Percentiles rank a stretch among this genome's conserved stretches.
Evolutionary conservation across 768 basidiomycete genomes (phyloP).

Genomic region (Erythrobasidium yunnanense): DNA sequence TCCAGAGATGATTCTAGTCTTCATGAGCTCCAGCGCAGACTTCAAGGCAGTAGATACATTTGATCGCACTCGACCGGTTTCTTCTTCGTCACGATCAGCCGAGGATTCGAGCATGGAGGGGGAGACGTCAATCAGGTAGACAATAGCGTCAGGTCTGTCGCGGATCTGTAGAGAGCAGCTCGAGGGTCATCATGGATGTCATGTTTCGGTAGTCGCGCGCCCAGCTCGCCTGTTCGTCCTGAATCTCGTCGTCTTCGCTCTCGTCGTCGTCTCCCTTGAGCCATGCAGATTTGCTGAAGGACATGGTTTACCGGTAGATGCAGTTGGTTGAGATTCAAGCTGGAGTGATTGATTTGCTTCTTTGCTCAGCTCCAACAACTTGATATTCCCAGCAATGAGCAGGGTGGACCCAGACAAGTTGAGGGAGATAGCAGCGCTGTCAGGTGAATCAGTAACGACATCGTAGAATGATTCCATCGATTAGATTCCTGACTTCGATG

Average conservation of each 20-base stretch:
- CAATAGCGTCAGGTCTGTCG: slow-evolving; percentile 21
- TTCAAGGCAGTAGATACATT: slow-evolving; percentile 21
- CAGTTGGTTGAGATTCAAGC: neutral
- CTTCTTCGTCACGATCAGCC: slow-evolving; percentile 15
- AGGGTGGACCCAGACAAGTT: slow-evolving; percentile 4
- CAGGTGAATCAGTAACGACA: neutral
- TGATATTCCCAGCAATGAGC: no score
- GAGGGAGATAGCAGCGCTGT: slow-evolving; percentile 11
- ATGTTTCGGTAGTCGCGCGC: neutral
- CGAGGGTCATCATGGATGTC: neutral
- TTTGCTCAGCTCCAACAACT: neutral
- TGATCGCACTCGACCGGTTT: neutral
- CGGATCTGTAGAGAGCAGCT: neutral
- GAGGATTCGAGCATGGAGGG: slow-evolving; percentile 28
- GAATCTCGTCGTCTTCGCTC: slow-evolving; percentile 22
- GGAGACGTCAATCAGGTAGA: slow-evolving; percentile 27
- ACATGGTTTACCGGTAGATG: neutral
- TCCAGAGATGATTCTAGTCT: slow-evolving; percentile 15
- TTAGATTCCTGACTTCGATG: no score
- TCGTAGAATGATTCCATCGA: neutral
- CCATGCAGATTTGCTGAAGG: slow-evolving; percentile 11
- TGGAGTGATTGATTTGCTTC: neutral
- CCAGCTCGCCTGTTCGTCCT: slow-evolving; percentile 7
- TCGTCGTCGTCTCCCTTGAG: slow-evolving; percentile 15
- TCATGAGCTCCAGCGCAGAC: neutral